Conservation (phyloP, 495 filamentous ascomycete species). For the Cladorrhinum samala region DNA sequence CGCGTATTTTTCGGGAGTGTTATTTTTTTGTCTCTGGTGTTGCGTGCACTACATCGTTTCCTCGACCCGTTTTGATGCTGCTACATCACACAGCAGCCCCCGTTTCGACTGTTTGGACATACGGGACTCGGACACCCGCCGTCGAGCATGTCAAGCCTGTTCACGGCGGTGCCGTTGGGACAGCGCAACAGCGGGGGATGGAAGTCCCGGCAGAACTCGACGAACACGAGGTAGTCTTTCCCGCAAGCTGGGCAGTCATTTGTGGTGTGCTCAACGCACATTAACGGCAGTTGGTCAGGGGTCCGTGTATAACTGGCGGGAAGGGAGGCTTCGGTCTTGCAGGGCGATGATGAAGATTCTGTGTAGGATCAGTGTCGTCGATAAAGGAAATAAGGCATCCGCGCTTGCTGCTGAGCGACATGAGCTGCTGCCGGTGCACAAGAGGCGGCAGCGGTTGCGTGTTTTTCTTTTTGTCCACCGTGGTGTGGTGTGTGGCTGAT, state of each 20-base stretch:
- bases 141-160: slow-evolving; percentile 38
- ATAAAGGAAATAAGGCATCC: background rate
- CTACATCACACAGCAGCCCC: slow-evolving; percentile 42
- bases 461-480: background rate
- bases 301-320: background rate
- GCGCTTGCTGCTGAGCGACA: slow-evolving; percentile 10
- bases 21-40: too few relatives aligned
- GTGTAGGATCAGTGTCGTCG: background rate
- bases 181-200: slow-evolving; percentile 39
- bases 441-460: background rate
- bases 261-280: slow-evolving; percentile 46
- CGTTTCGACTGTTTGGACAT: slow-evolving; percentile 44
- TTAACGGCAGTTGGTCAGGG: slow-evolving; percentile 30
- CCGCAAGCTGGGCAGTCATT: slow-evolving; percentile 46
- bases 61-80: background rate
- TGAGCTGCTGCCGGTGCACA: slow-evolving; percentile 9
- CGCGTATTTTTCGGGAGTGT: slow-evolving; percentile 5
- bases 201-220: slow-evolving; percentile 43
- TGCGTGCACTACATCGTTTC: slow-evolving; percentile 1
- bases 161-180: slow-evolving; percentile 30
- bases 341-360: background rate
- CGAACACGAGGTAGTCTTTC: slow-evolving; percentile 45
- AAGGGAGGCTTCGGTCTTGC: background rate
- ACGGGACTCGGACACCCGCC: slow-evolving; percentile 43
- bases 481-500: background rate